Percentiles rank a stretch among this genome's conserved stretches.
Conservation (phyloP, 345 rosid genomes). For the Syzygium oleosum region DNA sequence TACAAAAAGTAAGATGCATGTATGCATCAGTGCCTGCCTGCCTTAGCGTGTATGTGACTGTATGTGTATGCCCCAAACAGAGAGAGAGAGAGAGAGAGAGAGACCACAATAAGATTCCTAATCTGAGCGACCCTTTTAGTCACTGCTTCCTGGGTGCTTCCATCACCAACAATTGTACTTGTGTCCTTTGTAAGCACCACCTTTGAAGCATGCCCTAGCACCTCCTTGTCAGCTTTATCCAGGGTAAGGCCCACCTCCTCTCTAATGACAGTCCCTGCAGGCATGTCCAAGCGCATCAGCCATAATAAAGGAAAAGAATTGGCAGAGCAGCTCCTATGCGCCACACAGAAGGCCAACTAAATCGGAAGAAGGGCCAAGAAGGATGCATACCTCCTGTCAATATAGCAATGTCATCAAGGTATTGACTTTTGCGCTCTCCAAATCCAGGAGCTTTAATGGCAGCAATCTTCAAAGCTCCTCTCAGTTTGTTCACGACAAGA, state of each 20-base stretch:
- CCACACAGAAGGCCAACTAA: not conserved
- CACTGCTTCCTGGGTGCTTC: constrained; percentile 94
- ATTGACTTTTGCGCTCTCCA: constrained; percentile 94
- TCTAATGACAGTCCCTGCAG: constrained; percentile 76
- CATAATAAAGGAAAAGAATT: not conserved
- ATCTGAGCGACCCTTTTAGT: constrained; percentile 89
- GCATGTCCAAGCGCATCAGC: not conserved
- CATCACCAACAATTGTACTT: constrained; percentile 92
- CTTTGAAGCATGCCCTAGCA: constrained; percentile 81
- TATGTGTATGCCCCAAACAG: not conserved
- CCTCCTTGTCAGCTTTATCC: constrained; percentile 93
- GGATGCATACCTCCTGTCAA: constrained; percentile 63
- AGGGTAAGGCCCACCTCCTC: constrained; percentile 94
- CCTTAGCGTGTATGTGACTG: not conserved
- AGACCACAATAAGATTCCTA: constrained; percentile 81
- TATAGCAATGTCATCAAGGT: constrained; percentile 96
- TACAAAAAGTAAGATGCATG: constrained; percentile 9
- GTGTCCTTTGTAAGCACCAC: constrained; percentile 93
- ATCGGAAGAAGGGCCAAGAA: not conserved
- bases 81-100: not conserved
- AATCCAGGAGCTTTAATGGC: constrained; percentile 98
- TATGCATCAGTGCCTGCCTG: not conserved
- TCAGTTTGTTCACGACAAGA: constrained; percentile 90
- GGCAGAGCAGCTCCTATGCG: not conserved
- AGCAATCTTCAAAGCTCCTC: constrained; percentile 90